These are phyloP conservation scores for Ceratobasidium sp. DNA, from an alignment of 1,284 basidiomycete species.

Conservation along the genomic window DNA sequence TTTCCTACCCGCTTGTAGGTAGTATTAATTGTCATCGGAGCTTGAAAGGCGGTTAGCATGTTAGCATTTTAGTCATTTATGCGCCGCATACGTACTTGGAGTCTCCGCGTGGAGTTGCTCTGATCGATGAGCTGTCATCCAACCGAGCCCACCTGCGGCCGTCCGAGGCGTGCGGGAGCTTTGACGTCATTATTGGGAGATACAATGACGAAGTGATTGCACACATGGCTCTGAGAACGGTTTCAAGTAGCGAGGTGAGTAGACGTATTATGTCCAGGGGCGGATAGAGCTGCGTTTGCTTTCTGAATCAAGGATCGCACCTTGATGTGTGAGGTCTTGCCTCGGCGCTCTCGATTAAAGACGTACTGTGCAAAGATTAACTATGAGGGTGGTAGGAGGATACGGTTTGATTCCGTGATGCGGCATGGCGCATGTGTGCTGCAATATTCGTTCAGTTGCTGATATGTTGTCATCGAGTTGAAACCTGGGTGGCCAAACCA, in stretches of 20 bases:
- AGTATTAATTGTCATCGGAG: background rate
- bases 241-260: constrained; percentile 20
- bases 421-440: background rate
- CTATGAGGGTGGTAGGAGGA: background rate
- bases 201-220: background rate
- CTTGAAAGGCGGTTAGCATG: background rate
- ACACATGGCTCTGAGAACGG: constrained; percentile 12
- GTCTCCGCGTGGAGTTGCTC: background rate
- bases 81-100: background rate
- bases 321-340: background rate
- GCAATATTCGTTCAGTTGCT: background rate
- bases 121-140: constrained; percentile 2
- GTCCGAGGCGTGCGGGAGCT: background rate
- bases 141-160: background rate
- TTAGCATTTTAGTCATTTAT: background rate
- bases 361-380: background rate
- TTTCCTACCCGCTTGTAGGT: background rate
- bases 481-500: background rate
- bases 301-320: background rate
- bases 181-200: background rate
- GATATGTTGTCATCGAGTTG: background rate
- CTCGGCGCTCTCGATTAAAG: background rate
- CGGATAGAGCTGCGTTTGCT: background rate
- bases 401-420: background rate
- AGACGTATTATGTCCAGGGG: background rate